Conservation (phyloP, 2,329 filamentous ascomycete genomes). For the Dactylonectria macrodidyma region DNA sequence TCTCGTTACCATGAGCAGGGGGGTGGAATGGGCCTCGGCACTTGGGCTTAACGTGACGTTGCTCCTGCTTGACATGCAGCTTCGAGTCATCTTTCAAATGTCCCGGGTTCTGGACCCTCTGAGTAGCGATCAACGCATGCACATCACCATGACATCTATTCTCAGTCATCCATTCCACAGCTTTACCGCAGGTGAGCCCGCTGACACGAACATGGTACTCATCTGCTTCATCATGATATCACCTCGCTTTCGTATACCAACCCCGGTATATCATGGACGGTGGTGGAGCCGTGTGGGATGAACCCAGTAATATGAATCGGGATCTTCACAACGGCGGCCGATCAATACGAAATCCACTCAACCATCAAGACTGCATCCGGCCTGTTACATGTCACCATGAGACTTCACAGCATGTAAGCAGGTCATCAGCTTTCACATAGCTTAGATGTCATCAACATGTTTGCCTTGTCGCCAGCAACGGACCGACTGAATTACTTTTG, state of each 20-base stretch:
- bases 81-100: not conserved
- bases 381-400: not conserved
- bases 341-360: conserved; percentile 5
- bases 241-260: too few species aligned
- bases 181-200: not conserved
- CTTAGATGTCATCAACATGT: conserved; percentile 11
- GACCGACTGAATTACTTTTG: conserved; percentile 11
- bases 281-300: not conserved
- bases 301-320: conserved; percentile 9
- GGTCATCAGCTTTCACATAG: conserved; percentile 19
- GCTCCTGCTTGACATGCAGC: not conserved
- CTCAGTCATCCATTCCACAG: conserved; percentile 2
- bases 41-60: not conserved
- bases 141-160: conserved; percentile 4
- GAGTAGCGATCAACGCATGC: not conserved
- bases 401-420: conserved; percentile 10
- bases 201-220: not conserved
- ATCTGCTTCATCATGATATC: not conserved
- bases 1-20: not conserved
- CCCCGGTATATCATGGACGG: not conserved
- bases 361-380: not conserved
- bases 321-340: conserved; percentile 8
- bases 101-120: not conserved
- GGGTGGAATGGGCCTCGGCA: conserved; percentile 12
- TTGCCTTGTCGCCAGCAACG: conserved; percentile 14